A percentile compares a stretch with the other conserved stretches of the same genome.
Evolutionary conservation across 371 early-diverging fungal species (phyloP).

Genomic region (Lichtheimia hyalospora): DNA sequence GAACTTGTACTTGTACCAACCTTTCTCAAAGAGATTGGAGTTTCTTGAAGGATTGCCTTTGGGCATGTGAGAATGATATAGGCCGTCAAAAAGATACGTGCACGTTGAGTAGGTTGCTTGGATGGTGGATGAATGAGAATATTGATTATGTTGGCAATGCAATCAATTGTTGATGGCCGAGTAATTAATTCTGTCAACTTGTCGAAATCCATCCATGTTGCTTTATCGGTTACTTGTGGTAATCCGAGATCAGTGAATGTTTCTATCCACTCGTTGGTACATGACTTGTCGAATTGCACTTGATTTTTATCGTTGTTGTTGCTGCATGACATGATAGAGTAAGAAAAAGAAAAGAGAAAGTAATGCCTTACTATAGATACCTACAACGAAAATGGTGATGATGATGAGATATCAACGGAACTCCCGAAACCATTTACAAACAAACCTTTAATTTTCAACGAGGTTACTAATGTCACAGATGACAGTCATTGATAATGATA

Average conservation of each 20-base stretch:
- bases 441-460: too few relatives aligned
- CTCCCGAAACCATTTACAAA: too few relatives aligned
- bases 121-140: constrained; percentile 23
- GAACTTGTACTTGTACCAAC: constrained; percentile 23
- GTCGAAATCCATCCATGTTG: constrained; percentile 8
- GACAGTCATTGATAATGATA: too few relatives aligned
- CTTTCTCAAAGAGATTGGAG: constrained; percentile 47
- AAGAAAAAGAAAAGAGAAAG: too few relatives aligned
- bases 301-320: too few relatives aligned
- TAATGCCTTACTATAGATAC: too few relatives aligned
- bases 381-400: too few relatives aligned
- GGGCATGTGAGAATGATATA: constrained; percentile 70
- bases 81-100: constrained; percentile 62
- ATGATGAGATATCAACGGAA: too few relatives aligned
- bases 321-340: too few relatives aligned
- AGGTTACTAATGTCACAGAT: too few relatives aligned
- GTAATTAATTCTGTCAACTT: background rate
- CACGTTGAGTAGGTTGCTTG: constrained; percentile 38
- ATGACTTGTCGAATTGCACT: too few relatives aligned
- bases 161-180: background rate
- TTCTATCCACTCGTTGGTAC: background rate
- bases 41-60: constrained; percentile 48
- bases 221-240: background rate
- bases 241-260: background rate
- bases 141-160: constrained; percentile 8